Percentiles rank a stretch among this genome's conserved stretches.
These are phyloP conservation scores for Lavandula angustifolia DNA, from an alignment of 257 asterid genomes.

Conservation along the genomic window DNA sequence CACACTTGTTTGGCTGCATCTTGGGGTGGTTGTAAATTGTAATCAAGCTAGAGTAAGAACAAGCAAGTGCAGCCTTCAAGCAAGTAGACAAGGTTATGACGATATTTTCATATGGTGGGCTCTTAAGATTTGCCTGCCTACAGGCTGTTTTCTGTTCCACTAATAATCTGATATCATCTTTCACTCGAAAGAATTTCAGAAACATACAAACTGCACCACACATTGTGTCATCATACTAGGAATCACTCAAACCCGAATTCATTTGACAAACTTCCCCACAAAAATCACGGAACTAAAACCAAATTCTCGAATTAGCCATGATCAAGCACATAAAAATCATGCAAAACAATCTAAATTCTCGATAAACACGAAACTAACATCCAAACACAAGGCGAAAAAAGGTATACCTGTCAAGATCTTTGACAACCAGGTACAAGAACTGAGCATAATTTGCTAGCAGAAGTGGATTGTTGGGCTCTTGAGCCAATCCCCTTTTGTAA, in stretches of 20 bases:
- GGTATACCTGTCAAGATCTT: slow-evolving; percentile 82
- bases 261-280: slow-evolving; percentile 26
- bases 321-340: slow-evolving; percentile 18
- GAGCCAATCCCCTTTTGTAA: slow-evolving; percentile 59
- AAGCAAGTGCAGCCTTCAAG: slow-evolving; percentile 38
- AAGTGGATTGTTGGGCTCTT: slow-evolving; percentile 72
- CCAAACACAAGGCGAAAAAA: slow-evolving; percentile 11
- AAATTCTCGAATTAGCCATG: slow-evolving; percentile 14
- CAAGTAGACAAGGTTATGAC: slow-evolving; percentile 29
- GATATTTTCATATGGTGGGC: slow-evolving; percentile 40
- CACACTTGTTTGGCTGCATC: slow-evolving; percentile 19
- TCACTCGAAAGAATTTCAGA: slow-evolving; percentile 23
- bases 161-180: slow-evolving; percentile 27
- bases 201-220: slow-evolving; percentile 47
- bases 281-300: slow-evolving; percentile 32
- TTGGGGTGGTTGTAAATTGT: slow-evolving; percentile 6
- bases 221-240: slow-evolving; percentile 38
- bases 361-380: slow-evolving; percentile 31
- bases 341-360: slow-evolving; percentile 10
- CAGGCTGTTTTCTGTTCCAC: slow-evolving; percentile 40
- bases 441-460: slow-evolving; percentile 91
- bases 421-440: slow-evolving; percentile 71
- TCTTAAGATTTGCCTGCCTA: slow-evolving; percentile 27
- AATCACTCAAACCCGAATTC: slow-evolving; percentile 24
- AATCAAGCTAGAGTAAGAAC: slow-evolving; percentile 31